Base-by-base conservation (phyloP, 306 rosid species). In the Vachellia pachyceras region DNA sequence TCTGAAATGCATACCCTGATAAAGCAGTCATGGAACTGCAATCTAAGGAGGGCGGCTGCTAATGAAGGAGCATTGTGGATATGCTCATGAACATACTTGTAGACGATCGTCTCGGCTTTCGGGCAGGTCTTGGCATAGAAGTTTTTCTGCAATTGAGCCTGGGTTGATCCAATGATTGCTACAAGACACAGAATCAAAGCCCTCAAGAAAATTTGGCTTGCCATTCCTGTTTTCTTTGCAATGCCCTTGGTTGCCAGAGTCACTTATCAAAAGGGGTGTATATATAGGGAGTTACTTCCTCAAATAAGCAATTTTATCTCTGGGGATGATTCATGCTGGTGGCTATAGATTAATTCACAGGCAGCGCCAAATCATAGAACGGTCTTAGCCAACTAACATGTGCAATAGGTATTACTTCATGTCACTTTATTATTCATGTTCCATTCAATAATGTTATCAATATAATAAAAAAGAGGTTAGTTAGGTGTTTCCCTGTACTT, bases 1-100 rank as follows among this genome's bases (percentile, higher is more conserved):
- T 29, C 33, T 29, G 33, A 29, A 41, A 5, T 11, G 72, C 84
- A 37, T 73, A 95, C 99, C 90, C 85, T 80, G 80, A 95, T 89
- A 64, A 95, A 88, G 86, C 99, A 95, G 50, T 95, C 99, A 46
- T 95, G 99, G 84, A 95, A 95, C 50, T 95, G 95, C 83, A 95
- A 41, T 60, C 99, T 84, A 25, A 95, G 4, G 83, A 95, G 88
- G 10, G 97, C 86, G 52, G 99, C 91, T 14, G 99, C 97, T 37
- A 95, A 42, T n/a, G 95, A 85, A 23, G 99, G 97, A 15, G 74
- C 93, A 55, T 86, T 83, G 29, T 10, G 90, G 81, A 95, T 90
- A 78, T 88, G 94, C 66, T 91, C 64, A 7, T 41, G 4, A 76
- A 95, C 90, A 35, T 61, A 93, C 8, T 89, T 85, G 10, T 47